Percentiles rank a stretch among this genome's conserved stretches.
These are phyloP conservation scores for Solanum sparsipilum DNA, from an alignment of 257 asterid genomes.

Conservation along the genomic window DNA sequence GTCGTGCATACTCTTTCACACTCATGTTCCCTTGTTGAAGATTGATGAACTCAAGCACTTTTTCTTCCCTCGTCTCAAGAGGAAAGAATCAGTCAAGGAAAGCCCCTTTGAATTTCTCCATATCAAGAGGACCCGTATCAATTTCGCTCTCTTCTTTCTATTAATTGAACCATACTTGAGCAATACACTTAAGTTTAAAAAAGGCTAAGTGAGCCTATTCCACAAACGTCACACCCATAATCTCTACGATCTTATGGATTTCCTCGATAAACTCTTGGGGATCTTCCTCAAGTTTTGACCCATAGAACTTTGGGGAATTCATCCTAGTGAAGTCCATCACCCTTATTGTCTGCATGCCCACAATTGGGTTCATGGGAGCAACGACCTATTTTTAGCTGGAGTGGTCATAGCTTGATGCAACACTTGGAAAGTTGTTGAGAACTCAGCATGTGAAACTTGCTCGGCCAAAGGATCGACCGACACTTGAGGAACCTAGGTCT, in stretches of 20 bases:
- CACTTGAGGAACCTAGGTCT: background rate
- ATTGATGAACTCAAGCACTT: background rate
- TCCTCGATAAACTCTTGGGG: background rate
- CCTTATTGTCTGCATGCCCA: background rate
- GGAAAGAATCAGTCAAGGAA: background rate
- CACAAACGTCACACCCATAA: background rate
- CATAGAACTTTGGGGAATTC: no score
- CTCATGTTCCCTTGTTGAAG: background rate
- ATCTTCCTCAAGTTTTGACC: background rate
- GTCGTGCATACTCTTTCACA: background rate
- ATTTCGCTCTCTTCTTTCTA: background rate
- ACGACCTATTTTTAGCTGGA: background rate
- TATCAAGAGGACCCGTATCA: background rate
- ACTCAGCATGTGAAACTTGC: background rate
- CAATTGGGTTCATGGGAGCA: background rate
- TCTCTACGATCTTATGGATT: background rate
- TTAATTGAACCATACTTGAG: background rate
- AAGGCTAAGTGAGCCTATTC: background rate
- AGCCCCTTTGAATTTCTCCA: background rate
- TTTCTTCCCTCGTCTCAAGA: background rate
- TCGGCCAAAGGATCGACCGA: background rate
- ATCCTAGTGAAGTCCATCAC: background rate
- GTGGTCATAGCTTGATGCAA: background rate
- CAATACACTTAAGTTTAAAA: no score
- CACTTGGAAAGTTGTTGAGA: background rate